These are phyloP conservation scores for Sordariomycetes sp. DNA, from an alignment of 2,329 filamentous ascomycete genomes.

Conservation along the genomic window DNA sequence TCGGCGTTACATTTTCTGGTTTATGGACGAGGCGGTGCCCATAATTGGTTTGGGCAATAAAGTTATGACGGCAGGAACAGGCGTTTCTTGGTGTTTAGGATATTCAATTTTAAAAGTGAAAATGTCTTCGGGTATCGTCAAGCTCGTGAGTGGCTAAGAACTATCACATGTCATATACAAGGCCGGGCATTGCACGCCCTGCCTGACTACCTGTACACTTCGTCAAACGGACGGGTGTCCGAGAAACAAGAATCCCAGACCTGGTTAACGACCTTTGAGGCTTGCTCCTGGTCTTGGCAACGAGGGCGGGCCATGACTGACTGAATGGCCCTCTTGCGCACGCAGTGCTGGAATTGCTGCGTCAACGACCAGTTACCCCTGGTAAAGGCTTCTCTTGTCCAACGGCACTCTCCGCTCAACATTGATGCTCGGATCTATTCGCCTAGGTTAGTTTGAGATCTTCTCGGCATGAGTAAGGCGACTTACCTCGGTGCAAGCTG, in stretches of 20 bases:
- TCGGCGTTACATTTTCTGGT: too few relatives aligned
- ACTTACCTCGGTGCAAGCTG: conserved; percentile 82
- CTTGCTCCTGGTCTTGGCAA: conserved; percentile 80
- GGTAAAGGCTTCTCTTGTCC: conserved; percentile 76
- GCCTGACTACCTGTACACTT: conserved; percentile 68
- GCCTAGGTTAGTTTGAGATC: conserved; percentile 2
- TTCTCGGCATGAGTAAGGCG: too few relatives aligned
- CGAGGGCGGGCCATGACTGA: conserved; percentile 70
- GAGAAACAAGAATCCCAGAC: conserved; percentile 98
- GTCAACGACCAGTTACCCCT: conserved; percentile 82
- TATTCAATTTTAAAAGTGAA: too few relatives aligned
- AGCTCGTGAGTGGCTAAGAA: too few relatives aligned
- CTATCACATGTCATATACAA: too few relatives aligned
- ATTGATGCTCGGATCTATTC: conserved; percentile 81
- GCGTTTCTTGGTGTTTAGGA: too few relatives aligned
- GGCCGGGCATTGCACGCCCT: background rate
- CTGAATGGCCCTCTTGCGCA: conserved; percentile 68
- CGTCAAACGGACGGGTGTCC: conserved; percentile 92
- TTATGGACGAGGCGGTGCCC: too few relatives aligned
- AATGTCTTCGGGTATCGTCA: too few relatives aligned
- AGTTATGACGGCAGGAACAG: too few relatives aligned
- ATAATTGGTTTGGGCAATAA: too few relatives aligned
- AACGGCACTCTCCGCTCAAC: conserved; percentile 88
- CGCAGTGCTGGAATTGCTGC: conserved; percentile 89
- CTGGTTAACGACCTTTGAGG: conserved; percentile 81